phyloP scores from a whole-genome alignment of 2,329 filamentous ascomycete species.

The Cercospora sp. region DNA sequence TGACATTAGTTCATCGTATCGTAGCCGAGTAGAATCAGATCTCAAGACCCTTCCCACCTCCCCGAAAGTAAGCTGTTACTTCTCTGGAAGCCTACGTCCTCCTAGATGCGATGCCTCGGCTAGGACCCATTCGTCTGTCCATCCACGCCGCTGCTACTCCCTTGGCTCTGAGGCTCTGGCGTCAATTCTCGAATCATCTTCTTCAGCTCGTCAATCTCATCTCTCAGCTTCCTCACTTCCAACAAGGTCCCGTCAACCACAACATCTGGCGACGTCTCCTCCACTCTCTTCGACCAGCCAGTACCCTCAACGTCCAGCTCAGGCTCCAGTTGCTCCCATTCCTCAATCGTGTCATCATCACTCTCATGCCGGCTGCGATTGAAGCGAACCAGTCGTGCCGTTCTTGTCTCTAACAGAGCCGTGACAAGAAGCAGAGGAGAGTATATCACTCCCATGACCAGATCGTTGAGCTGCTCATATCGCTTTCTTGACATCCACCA shows the following conservation, averaged over 20 bases:
- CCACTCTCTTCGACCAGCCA: slow-evolving; percentile 81
- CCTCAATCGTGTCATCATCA: slow-evolving; percentile 84
- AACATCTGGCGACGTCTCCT: slow-evolving; percentile 75
- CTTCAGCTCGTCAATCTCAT: slow-evolving; percentile 50
- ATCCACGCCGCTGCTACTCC: background rate
- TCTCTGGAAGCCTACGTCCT: background rate
- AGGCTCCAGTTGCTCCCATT: slow-evolving; percentile 82
- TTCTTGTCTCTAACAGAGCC: slow-evolving; percentile 57
- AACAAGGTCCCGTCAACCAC: slow-evolving; percentile 74
- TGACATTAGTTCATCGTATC: background rate
- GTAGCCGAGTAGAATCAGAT: background rate
- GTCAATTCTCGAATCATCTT: slow-evolving; percentile 37
- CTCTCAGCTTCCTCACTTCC: slow-evolving; percentile 55
- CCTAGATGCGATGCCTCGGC: background rate
- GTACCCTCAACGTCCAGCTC: slow-evolving; percentile 78
- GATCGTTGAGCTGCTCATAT: slow-evolving; percentile 84
- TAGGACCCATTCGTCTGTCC: background rate
- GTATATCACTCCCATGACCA: slow-evolving; percentile 84
- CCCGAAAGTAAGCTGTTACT: background rate
- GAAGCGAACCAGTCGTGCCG: slow-evolving; percentile 46
- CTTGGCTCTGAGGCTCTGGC: slow-evolving; percentile 14
- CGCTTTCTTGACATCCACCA: slow-evolving; percentile 82
- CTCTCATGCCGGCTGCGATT: slow-evolving; percentile 81
- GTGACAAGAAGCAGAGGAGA: slow-evolving; percentile 78
- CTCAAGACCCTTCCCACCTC: background rate